Evolutionary conservation across 768 basidiomycete species (phyloP).

Genomic region (Tephrocybe rancida): DNA sequence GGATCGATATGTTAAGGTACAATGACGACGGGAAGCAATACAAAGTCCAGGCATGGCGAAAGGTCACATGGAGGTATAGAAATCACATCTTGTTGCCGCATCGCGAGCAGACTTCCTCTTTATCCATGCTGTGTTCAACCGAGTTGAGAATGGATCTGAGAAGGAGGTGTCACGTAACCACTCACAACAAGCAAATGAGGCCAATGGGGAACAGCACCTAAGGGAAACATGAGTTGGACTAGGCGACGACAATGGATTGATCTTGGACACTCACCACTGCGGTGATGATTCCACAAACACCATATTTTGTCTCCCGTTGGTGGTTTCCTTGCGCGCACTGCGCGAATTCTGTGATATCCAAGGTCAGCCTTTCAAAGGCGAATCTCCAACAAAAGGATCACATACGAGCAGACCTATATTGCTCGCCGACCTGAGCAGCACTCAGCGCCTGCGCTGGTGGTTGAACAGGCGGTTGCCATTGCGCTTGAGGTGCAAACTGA

Average conservation of each 20-base stretch:
- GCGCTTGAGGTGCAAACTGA: no score
- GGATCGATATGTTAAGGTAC: no score
- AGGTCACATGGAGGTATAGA: no score
- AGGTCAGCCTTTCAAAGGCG: not conserved
- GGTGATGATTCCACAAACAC: slow-evolving; percentile 17
- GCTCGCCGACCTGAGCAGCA: slow-evolving; percentile 14
- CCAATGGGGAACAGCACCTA: slow-evolving; percentile 19
- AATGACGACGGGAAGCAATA: no score
- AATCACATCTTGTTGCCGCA: slow-evolving; percentile 15
- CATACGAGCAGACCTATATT: slow-evolving; percentile 17
- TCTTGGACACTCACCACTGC: slow-evolving; percentile 13
- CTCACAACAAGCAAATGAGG: slow-evolving; percentile 18
- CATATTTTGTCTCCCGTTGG: slow-evolving; percentile 12
- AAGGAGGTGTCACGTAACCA: not conserved
- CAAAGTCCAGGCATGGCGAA: no score
- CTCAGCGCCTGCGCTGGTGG: not conserved
- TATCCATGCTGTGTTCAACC: slow-evolving; percentile 7
- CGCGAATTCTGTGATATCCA: slow-evolving; percentile 13
- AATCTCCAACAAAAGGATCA: not conserved
- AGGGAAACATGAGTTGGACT: not conserved
- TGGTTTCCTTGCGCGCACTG: slow-evolving; percentile 18
- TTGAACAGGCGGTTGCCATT: not conserved
- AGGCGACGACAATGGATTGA: not conserved
- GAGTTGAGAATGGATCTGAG: not conserved
- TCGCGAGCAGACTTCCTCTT: slow-evolving; percentile 10